Evolutionary conservation across 441 rosid genomes (phyloP), one percentile per base, ranked within the genome.

Genomic region (Populus hybrid): DNA sequence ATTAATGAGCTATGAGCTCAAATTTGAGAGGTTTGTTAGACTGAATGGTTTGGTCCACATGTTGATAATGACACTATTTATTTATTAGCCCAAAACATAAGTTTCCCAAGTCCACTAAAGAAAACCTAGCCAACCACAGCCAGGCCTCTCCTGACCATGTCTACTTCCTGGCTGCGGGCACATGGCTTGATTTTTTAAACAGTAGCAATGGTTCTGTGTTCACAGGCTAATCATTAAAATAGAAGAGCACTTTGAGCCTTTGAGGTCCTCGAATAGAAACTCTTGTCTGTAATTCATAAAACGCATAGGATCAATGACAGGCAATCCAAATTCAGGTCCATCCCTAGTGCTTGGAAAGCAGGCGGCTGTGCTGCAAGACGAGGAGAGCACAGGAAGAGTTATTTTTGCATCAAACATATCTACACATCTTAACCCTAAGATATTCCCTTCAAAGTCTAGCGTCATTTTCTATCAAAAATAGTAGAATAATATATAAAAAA

Each of bases 291-390:
- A 26, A 71, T 59, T 69, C 45, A 40, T 36, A 74, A 12, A 70
- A 33, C 18, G 59, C 67, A 74, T 3, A 56, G 18, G 29, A 69
- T 59, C 64, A 59, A 69, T 12, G 31, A 71, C 40, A 20, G 45
- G 16, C 6, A 23, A 74, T 26, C 35, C 29, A 31, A 78, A 36
- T 64, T 65, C 74, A 24, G 40, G 79, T 35, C 59, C 89, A 80
- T 90, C 92, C 98, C 98, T 86, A 88, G 75, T 84, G 77, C 86
- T 85, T 85, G 81, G 35, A 84, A 92, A 28, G 89, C 88, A 18
- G 98, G 97, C 73, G 90, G 97, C 33, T 87, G 89, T 64, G 97
- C 98, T 93, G 92, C 85, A 87, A 73, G 77, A 26, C 3, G 21
- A 45, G 63, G 69, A 59, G 66, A 80, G 31, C 70, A 69, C 40